Evolutionary conservation across 148 eudicot species (phyloP).

Genomic region (Fagopyrum tataricum): DNA sequence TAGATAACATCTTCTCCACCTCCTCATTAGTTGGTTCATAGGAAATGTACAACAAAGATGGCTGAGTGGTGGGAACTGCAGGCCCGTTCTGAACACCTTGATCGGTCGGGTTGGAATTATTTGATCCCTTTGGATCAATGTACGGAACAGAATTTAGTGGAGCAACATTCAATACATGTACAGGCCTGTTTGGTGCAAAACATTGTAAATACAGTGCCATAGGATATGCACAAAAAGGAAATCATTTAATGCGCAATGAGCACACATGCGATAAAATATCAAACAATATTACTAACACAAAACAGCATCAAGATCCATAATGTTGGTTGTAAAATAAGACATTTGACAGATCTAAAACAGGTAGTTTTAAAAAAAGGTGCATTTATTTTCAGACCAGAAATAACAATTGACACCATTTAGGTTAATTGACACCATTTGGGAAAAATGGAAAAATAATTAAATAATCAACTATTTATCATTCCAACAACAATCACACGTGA

Average conservation of each 20-base stretch:
- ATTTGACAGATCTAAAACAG: neutral
- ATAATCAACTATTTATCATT: no score
- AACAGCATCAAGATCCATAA: neutral
- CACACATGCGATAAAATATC: neutral
- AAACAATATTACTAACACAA: neutral
- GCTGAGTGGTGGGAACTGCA: slow-evolving; percentile 18
- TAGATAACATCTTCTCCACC: slow-evolving; percentile 30
- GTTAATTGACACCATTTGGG: no score
- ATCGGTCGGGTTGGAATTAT: neutral
- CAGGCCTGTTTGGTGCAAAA: neutral
- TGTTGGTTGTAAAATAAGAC: neutral
- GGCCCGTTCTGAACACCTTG: slow-evolving; percentile 13
- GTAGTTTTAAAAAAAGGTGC: neutral
- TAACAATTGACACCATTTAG: neutral
- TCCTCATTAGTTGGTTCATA: slow-evolving; percentile 35
- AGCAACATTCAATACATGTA: slow-evolving; percentile 18
- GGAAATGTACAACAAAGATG: slow-evolving; percentile 47
- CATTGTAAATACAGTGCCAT: neutral
- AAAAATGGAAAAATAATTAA: no score
- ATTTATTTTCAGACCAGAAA: neutral
- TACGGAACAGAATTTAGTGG: slow-evolving; percentile 36
- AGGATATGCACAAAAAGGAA: neutral
- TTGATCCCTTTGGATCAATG: slow-evolving; percentile 22
- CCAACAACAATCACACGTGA: no score
- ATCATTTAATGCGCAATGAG: neutral